phyloP scores from a whole-genome alignment of 768 basidiomycete genomes.

The Dentipellis fragilis region DNA sequence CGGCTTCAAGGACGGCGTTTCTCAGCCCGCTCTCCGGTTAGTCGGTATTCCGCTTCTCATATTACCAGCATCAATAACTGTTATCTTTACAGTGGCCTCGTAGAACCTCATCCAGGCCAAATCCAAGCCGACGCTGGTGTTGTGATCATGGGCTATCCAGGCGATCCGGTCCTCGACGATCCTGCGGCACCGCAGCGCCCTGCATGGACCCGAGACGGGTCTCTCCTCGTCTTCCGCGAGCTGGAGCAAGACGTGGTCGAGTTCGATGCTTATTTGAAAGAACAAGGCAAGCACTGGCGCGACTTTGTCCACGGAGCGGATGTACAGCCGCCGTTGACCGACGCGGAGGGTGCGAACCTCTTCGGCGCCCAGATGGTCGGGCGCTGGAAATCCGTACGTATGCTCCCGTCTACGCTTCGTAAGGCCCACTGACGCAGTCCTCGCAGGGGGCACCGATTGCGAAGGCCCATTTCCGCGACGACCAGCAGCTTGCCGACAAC shows the following conservation, averaged over 20 bases:
- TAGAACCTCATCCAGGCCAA: not conserved
- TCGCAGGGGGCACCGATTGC: conserved; percentile 39
- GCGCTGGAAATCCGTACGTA: not conserved
- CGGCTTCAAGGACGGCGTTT: conserved; percentile 43
- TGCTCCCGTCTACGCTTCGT: too few species aligned
- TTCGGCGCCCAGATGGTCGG: not conserved
- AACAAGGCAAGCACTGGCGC: not conserved
- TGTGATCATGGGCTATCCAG: not conserved
- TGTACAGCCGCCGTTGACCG: not conserved
- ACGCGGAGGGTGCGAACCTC: conserved; percentile 19
- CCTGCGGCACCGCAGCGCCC: not conserved
- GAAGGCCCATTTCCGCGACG: conserved; percentile 32
- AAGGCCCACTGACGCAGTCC: too few species aligned
- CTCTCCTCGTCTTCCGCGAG: not conserved
- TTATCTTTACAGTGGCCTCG: not conserved
- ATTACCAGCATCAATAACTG: conserved; percentile 13
- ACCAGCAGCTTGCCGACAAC: conserved; percentile 26
- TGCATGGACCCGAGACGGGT: not conserved
- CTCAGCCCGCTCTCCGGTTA: conserved; percentile 30
- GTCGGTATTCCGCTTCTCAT: conserved; percentile 22
- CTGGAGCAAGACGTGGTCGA: not conserved
- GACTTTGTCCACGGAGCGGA: not conserved
- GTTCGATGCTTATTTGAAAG: conserved; percentile 18
- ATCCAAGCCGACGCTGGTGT: not conserved
- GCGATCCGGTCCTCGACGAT: conserved; percentile 1